Base-by-base conservation (phyloP, 345 rosid genomes). In the Angophora floribunda region DNA sequence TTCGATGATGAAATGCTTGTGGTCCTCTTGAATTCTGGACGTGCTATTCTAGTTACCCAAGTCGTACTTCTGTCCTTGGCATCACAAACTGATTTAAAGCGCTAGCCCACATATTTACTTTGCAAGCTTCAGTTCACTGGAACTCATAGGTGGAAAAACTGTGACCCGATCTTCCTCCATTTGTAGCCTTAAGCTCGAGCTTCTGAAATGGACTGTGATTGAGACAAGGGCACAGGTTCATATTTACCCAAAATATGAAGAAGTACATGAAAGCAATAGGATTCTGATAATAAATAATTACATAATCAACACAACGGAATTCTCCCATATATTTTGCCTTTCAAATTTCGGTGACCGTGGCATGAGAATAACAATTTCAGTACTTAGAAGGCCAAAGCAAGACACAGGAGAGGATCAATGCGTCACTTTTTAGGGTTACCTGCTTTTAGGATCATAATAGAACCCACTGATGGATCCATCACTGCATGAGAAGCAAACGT, bases 361-460 rank as follows among this genome's bases (percentile, higher is more conserved):
- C 84, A 41, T 49, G 3, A 87, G 53, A 61, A 30, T 45, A 32
- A 87, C 44, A 65, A 80, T 87, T 65, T 28, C 53, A 17, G 14
- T 28, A 51, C 41, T 9, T 16, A 45, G 84, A 53, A 52, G 53
- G 28, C 61, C 50, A 52, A 22, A 32, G 59, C 65, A 55, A 65
- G 32, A 44, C 47, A 51, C 59, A 59, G 67, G 87, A 53, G 75
- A 51, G 36, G 30, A 36, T 85, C 55, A 82, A 52, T 47, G 47
- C 55, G 26, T 53, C 21, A 32, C 24, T n/a, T 28, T 52, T 9
- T 85, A 44, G 86, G 86, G 86, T 19, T 78, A 94, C 99, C 97
- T 96, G 95, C 99, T 96, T 84, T 95, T 98, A 79, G 99, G 99
- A 90, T 98, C 98, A 85, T 96, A 98, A 85, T 98, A 98, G 92